Base-by-base conservation (phyloP, 371 early-diverging fungal species). In the Cokeromyces recurvatus region DNA sequence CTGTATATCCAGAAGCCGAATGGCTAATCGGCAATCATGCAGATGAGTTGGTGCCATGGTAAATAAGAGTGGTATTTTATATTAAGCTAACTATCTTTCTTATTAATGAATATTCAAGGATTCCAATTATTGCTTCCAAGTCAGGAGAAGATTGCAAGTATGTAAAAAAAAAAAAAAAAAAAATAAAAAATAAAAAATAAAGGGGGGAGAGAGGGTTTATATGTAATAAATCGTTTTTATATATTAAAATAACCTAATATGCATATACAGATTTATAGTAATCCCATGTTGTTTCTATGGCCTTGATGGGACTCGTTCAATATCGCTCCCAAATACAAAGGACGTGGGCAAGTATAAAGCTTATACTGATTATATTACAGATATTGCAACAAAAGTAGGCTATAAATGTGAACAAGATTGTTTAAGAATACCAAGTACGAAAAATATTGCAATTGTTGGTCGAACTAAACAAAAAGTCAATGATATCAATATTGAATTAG, bases 1-100 rank as follows among this genome's bases (percentile, higher is more conserved):
- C 59, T 29, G 50, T 48, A 8, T 77, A 68, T 38, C 68, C 75
- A 1, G 57, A 72, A 43, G 76, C 62, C 12, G 85, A 86, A 50
- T 94, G 92, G 92, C 60, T 94, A 15, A 86, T 94, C 43, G 94
- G 92, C 2, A 92, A 94, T 65, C 94, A 94, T 57, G 86, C 92
- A 10, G 94, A 93, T 59, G 92, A 94, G 59, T 69, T 94, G 35
- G 88, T 88, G 9, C 87, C 90, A 27, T 94, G 94, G 93, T 77
- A 67, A 59, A 37, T n/a, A n/a, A n/a, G n/a, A n/a, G n/a, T n/a
- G n/a, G n/a, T n/a, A n/a, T n/a, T n/a, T n/a, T n/a, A n/a, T n/a
- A n/a, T n/a, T n/a, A n/a, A n/a, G n/a, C n/a, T n/a, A n/a, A n/a
- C n/a, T n/a, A n/a, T n/a, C n/a, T n/a, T n/a, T n/a, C n/a, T n/a